phyloP scores from a whole-genome alignment of 2,329 filamentous ascomycete genomes.

The Cryphonectria radicalis region DNA sequence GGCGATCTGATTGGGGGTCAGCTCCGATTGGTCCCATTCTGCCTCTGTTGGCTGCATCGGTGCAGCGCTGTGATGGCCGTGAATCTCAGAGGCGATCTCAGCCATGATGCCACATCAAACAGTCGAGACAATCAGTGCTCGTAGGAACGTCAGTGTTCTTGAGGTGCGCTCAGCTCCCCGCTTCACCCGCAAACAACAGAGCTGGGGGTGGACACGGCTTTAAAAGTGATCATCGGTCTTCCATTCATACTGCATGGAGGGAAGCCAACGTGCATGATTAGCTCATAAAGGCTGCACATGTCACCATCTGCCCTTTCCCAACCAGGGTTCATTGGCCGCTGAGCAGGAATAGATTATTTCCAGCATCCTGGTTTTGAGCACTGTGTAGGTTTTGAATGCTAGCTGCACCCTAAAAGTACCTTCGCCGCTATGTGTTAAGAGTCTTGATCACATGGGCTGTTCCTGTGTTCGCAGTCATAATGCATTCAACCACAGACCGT shows the following conservation, averaged over 20 bases:
- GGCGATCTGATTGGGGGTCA: constrained; percentile 11
- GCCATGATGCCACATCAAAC: not conserved
- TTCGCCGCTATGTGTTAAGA: too few relatives aligned
- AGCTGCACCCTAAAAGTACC: too few relatives aligned
- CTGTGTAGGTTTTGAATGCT: not conserved
- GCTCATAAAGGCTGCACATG: not conserved
- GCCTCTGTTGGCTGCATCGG: not conserved
- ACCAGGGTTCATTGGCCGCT: not conserved
- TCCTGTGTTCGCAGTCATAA: too few relatives aligned
- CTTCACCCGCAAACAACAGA: not conserved
- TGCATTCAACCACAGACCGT: too few relatives aligned
- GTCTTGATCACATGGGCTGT: too few relatives aligned
- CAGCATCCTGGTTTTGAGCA: too few relatives aligned
- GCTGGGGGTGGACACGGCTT: not conserved
- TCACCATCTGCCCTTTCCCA: not conserved
- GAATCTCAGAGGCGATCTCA: not conserved
- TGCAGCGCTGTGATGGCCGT: not conserved
- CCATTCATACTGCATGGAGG: not conserved
- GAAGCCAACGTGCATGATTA: not conserved
- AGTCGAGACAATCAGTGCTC: not conserved
- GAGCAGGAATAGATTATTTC: not conserved
- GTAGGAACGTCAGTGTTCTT: not conserved
- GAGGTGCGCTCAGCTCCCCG: not conserved
- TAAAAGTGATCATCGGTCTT: not conserved
- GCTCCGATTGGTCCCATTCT: not conserved